phyloP scores from a whole-genome alignment of 257 asterid genomes.

The Eustoma russellianum region DNA sequence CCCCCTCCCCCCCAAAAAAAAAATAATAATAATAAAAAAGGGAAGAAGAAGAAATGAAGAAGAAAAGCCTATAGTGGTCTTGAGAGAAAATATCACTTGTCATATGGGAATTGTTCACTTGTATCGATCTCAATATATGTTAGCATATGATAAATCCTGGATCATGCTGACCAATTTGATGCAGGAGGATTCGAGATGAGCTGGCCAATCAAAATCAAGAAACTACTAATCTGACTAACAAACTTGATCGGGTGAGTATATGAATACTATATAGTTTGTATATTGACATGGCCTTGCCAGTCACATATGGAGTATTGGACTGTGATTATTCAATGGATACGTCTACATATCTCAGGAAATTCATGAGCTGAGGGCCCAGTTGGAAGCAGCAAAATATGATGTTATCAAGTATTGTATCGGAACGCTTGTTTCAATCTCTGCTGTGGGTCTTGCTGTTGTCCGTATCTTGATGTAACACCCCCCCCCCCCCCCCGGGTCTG shows the following conservation, averaged over 20 bases:
- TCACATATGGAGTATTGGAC: neutral
- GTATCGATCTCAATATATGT: neutral
- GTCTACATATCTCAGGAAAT: slow-evolving; percentile 52
- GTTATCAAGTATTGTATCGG: slow-evolving; percentile 93
- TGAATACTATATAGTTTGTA: neutral
- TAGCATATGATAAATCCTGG: neutral
- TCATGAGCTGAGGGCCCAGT: slow-evolving; percentile 64
- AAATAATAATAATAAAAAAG: no score
- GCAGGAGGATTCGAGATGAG: slow-evolving; percentile 96
- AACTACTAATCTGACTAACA: slow-evolving; percentile 80
- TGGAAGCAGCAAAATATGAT: slow-evolving; percentile 92
- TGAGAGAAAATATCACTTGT: neutral
- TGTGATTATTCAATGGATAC: neutral
- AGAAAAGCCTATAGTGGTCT: no score
- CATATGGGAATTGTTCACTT: neutral
- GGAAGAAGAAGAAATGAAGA: no score
- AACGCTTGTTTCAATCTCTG: slow-evolving; percentile 77
- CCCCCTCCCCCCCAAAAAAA: no score
- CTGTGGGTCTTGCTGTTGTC: slow-evolving; percentile 71
- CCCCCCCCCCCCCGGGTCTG: no score
- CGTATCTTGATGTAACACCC: slow-evolving; percentile 60
- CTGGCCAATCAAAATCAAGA: slow-evolving; percentile 77
- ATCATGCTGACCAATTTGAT: neutral
- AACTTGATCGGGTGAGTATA: slow-evolving; percentile 74
- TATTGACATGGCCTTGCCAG: neutral